Evolutionary conservation across 1,284 basidiomycete genomes (phyloP), one percentile per base, ranked within the genome.

Genomic region (Schizophyllum commune): DNA sequence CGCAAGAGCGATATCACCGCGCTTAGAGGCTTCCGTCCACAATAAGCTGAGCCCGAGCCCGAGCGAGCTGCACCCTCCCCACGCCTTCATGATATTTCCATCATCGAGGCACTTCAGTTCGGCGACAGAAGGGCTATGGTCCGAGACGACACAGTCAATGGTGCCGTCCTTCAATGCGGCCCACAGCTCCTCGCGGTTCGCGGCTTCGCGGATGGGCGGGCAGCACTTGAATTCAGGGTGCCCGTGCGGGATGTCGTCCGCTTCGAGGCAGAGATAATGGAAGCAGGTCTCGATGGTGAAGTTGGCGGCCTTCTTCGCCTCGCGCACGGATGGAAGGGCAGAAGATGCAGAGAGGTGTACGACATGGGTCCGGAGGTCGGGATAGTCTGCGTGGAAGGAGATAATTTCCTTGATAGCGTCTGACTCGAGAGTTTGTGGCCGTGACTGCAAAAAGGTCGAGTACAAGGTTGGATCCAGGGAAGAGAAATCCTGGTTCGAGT

Each of bases 251-350:
- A 91, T 83, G 60, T 82, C 72, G 63, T 81, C 78, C 0, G 88
- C 78, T 32, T 83, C 76, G 19, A 93, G 81, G 66, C 85, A 85
- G 47, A 96, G 83, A 75, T 97, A 97, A 75, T 97, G 94, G 76
- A 95, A 96, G 74, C 94, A 96, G 0, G 95, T 97, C 77, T 97
- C 95, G 61, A 94, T 91, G 0, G 93, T 93, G 59, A 96, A 76
- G 52, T 86, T 86, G 32, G 86, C 72, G 0, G 86, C 85, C 3
- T 81, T 74, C 65, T 81, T 86, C 2, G 93, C 93, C 54, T 82
- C 78, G 55, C 83, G 82, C 63, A 97, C 85, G 51, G 84, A 67
- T 1, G 89, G 91, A 15, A 98, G 81, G 1, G 93, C 92, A 22
- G 81, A 79, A 1, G 93, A 81, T 1, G 94, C 89, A 52, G 92